Percentiles rank a stretch among this genome's conserved stretches.
phyloP scores from a whole-genome alignment of 2,329 filamentous ascomycete genomes.

The Alternaria postmessia region DNA sequence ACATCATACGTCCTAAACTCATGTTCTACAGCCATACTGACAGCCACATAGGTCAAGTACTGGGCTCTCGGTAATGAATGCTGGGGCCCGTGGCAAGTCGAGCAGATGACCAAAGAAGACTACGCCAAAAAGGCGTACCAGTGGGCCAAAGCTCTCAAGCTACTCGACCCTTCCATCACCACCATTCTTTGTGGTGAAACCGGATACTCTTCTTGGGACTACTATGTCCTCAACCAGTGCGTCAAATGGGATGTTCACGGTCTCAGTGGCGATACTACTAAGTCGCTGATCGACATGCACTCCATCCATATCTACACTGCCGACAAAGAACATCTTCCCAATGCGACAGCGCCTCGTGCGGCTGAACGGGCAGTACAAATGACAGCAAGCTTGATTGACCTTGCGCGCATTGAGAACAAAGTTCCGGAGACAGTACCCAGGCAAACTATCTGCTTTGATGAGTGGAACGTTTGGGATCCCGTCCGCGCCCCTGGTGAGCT shows the following conservation, averaged over 20 bases:
- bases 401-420: slow-evolving; percentile 74
- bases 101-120: slow-evolving; percentile 72
- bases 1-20: too few relatives aligned
- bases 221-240: slow-evolving; percentile 75
- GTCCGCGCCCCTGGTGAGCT: slow-evolving; percentile 72
- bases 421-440: slow-evolving; percentile 66
- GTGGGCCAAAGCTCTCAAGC: slow-evolving; percentile 75
- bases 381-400: slow-evolving; percentile 72
- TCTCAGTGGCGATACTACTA: slow-evolving; percentile 58
- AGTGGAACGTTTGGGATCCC: slow-evolving; percentile 87
- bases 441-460: slow-evolving; percentile 80
- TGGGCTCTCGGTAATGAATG: slow-evolving; percentile 84
- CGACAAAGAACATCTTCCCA: slow-evolving; percentile 53
- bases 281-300: slow-evolving; percentile 76
- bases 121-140: slow-evolving; percentile 74
- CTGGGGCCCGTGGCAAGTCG: slow-evolving; percentile 54
- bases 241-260: slow-evolving; percentile 61
- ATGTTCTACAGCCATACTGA: background rate
- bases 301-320: slow-evolving; percentile 82
- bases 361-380: slow-evolving; percentile 80
- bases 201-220: slow-evolving; percentile 75
- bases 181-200: slow-evolving; percentile 80
- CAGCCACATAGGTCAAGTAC: slow-evolving; percentile 67
- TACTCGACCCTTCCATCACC: slow-evolving; percentile 72
- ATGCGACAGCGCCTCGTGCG: slow-evolving; percentile 66